Evolutionary conservation across 805 yeast genomes (phyloP).

Genomic region (Sugiyamaella americana): DNA sequence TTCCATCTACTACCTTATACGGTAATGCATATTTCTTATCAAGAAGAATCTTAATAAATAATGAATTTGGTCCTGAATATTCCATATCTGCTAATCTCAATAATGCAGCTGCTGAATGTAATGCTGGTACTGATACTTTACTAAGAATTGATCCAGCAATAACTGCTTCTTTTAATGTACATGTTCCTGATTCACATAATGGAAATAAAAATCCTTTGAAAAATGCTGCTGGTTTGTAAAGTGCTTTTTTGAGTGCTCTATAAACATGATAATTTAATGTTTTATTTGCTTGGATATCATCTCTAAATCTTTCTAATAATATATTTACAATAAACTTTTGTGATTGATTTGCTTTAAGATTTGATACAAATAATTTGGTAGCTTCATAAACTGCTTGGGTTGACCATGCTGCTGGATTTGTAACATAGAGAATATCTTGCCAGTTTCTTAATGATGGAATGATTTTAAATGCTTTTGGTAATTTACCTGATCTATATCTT

Average conservation of each 20-base stretch:
- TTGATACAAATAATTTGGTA: conserved; percentile 87
- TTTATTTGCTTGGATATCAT: conserved; percentile 35
- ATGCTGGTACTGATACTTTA: conserved; percentile 86
- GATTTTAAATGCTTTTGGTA: conserved; percentile 94
- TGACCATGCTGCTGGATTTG: conserved; percentile 91
- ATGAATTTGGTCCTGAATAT: conserved; percentile 81
- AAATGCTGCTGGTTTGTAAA: conserved; percentile 96
- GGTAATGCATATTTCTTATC: conserved; percentile 97
- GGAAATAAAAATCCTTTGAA: conserved; percentile 96
- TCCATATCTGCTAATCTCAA: conserved; percentile 76
- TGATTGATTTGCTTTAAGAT: conserved; percentile 79
- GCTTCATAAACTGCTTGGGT: conserved; percentile 94
- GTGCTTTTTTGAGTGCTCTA: conserved; percentile 82
- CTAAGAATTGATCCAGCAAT: conserved; percentile 88
- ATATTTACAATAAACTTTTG: conserved; percentile 64
- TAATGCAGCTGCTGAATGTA: conserved; percentile 94
- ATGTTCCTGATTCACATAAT: conserved; percentile 68
- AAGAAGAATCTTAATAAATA: conserved; percentile 79
- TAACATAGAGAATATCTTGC: conserved; percentile 91
- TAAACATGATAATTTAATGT: conserved; percentile 87
- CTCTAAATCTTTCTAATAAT: conserved; percentile 36
- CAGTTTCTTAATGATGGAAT: conserved; percentile 89
- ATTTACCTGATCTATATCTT: conserved; percentile 89
- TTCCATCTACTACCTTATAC: conserved; percentile 89
- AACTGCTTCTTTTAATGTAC: conserved; percentile 89